A percentile compares a stretch with the other conserved stretches of the same genome.
phyloP scores from a whole-genome alignment of 305 asterid genomes.

The Plantago coronopus region DNA sequence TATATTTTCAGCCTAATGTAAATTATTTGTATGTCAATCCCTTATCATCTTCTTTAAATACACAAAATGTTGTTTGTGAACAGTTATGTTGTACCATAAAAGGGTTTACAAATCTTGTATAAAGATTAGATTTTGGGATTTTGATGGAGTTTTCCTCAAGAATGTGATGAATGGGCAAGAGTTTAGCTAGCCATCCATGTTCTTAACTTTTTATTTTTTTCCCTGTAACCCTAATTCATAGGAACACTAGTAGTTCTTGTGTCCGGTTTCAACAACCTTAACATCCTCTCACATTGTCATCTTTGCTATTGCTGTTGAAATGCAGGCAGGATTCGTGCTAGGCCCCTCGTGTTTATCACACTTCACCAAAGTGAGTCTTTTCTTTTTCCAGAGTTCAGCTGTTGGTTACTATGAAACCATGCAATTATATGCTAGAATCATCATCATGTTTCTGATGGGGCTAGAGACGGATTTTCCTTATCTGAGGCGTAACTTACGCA shows the following conservation, averaged over 20 bases:
- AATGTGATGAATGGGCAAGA: neutral
- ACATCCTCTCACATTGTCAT: conserved; percentile 1
- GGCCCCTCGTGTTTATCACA: conserved; percentile 92
- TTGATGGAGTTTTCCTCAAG: too few species aligned
- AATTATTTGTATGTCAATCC: neutral
- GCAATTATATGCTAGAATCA: conserved; percentile 64
- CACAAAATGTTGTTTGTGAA: too few species aligned
- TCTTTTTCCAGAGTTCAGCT: conserved; percentile 59
- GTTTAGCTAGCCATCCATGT: neutral
- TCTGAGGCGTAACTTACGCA: conserved; percentile 59
- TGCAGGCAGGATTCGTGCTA: conserved; percentile 93
- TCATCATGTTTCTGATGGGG: conserved; percentile 89
- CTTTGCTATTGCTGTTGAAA: conserved; percentile 17
- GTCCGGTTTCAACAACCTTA: neutral
- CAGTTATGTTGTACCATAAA: neutral
- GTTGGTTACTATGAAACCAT: conserved; percentile 76
- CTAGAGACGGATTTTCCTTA: conserved; percentile 85
- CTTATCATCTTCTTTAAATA: neutral
- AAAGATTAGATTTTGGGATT: neutral
- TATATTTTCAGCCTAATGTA: neutral
- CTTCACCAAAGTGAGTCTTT: conserved; percentile 34
- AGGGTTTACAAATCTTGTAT: too few species aligned
- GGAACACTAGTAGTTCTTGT: neutral
- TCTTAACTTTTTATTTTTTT: neutral
- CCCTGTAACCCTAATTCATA: too few species aligned